Evolutionary conservation across 1,284 basidiomycete species (phyloP), one percentile per base, ranked within the genome.

Genomic region (Irpex sp.): DNA sequence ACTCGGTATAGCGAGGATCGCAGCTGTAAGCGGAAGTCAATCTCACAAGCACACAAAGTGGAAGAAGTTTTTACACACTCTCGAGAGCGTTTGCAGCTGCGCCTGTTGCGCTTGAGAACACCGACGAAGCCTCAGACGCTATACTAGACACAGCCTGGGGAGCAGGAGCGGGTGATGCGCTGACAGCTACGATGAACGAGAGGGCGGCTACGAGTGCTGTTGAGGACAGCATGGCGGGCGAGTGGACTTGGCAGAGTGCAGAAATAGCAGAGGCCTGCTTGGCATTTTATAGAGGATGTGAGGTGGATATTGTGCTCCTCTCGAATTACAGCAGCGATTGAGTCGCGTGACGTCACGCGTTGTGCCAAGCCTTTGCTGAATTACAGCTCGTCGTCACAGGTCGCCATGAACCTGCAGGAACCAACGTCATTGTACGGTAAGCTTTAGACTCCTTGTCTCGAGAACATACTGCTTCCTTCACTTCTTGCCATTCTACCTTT

Each of bases 1-100:
- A 65, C 69, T 73, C 8, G 72, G 70, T 54, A 55, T 56, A 2
- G 69, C 69, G 13, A 73, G 67, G 3, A 73, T 60, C 11, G 68
- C 71, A 72, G 40, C 34, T n/a, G 5, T 17, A 15, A n/a, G 8
- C n/a, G 9, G 11, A 21, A 0, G 49, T 21, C 6, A 62, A 11
- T 34, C 47, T 5, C 5, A 15, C 7, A 17, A 21, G 19, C n/a
- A 52, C 11, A 1, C 13, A 37, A 9, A 6, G 38, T 26, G 17
- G 2, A 57, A 40, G 21, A 13, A 4, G 9, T 2, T 64, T 34
- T 0, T 34, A 34, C 68, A 11, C 36, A 70, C 70, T 68, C 26
- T 69, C 68, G 15, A 71, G 58, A 21, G 70, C 70, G 1, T 69
- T 70, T 2, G 68, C 69, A 3, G 62, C 70, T 8, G 67, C 69